Conservation (phyloP, 2,329 filamentous ascomycete species). For the Paracamarosporium sp. region DNA sequence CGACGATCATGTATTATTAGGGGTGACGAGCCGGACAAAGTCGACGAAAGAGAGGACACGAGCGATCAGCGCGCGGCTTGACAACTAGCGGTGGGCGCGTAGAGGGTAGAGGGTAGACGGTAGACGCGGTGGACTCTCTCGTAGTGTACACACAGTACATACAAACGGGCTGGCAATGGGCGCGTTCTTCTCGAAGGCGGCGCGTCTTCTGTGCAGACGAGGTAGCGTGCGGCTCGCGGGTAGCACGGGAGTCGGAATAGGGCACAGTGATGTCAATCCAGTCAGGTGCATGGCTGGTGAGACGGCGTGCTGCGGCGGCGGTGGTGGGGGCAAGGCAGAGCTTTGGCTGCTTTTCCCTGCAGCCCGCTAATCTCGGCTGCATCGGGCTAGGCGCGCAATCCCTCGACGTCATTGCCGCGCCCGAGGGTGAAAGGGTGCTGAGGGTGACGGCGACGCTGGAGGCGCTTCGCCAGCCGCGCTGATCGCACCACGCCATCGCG, state of each 20-base stretch:
- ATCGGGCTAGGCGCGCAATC: constrained; percentile 2
- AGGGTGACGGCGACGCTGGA: no score
- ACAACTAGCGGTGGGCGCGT: constrained; percentile 20
- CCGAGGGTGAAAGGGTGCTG: not conserved
- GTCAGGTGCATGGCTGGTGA: constrained; percentile 13
- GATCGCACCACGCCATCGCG: not conserved
- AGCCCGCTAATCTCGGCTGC: constrained; percentile 4
- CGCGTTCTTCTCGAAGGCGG: constrained; percentile 7
- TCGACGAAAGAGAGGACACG: constrained; percentile 21
- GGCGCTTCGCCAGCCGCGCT: not conserved
- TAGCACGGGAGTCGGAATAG: constrained; percentile 5
- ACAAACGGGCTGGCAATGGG: not conserved
- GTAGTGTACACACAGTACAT: not conserved
- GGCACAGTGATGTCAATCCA: constrained; percentile 8
- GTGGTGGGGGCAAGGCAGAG: constrained; percentile 3
- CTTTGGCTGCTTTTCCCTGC: not conserved
- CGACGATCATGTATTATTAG: constrained; percentile 32
- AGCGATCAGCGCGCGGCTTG: constrained; percentile 30
- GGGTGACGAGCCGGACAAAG: constrained; percentile 10
- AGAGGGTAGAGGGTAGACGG: not conserved
- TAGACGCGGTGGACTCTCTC: not conserved
- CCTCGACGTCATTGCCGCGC: constrained; percentile 1
- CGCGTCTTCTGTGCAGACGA: constrained; percentile 1
- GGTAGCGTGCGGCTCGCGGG: no score
- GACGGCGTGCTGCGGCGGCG: constrained; percentile 6